These are phyloP conservation scores for Globisporangium heterothallicum DNA, from an alignment of 352 stramenopile genomes.

Conservation along the genomic window DNA sequence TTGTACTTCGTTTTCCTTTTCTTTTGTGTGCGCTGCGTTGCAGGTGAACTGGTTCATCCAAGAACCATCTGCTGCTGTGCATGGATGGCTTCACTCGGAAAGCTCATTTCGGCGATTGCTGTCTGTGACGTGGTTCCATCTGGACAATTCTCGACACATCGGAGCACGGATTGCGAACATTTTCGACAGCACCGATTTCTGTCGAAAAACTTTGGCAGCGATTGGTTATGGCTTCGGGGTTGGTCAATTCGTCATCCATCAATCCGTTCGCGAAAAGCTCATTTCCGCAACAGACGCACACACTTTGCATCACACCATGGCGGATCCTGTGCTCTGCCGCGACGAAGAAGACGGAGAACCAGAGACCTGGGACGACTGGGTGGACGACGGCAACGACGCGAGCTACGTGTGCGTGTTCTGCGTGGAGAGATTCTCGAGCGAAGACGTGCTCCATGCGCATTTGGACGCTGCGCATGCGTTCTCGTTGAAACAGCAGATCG, in stretches of 20 bases:
- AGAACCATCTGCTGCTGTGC: not conserved
- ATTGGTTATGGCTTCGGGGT: slow-evolving; percentile 6
- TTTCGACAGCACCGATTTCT: not conserved
- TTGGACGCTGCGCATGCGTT: slow-evolving; percentile 50
- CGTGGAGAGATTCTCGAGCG: slow-evolving; percentile 29
- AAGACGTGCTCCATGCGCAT: slow-evolving; percentile 59
- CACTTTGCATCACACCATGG: slow-evolving; percentile 2
- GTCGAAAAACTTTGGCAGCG: slow-evolving; percentile 5
- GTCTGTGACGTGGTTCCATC: not conserved
- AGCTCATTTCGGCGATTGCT: not conserved
- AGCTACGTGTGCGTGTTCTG: slow-evolving; percentile 76
- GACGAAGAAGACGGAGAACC: slow-evolving; percentile 26
- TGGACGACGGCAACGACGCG: slow-evolving; percentile 50
- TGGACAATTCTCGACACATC: too few species aligned
- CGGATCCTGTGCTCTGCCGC: slow-evolving; percentile 13
- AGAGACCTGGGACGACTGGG: slow-evolving; percentile 85
- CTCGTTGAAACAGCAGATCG: slow-evolving; percentile 51
- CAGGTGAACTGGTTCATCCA: too few species aligned
- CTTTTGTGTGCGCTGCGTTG: too few species aligned
- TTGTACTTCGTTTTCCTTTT: not conserved
- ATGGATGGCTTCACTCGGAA: not conserved
- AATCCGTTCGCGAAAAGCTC: not conserved
- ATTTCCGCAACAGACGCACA: not conserved
- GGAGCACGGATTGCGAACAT: too few species aligned
- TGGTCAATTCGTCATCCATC: slow-evolving; percentile 1